phyloP scores from a whole-genome alignment of 2,329 filamentous ascomycete genomes.

The Allantophomopsis cytisporea region DNA sequence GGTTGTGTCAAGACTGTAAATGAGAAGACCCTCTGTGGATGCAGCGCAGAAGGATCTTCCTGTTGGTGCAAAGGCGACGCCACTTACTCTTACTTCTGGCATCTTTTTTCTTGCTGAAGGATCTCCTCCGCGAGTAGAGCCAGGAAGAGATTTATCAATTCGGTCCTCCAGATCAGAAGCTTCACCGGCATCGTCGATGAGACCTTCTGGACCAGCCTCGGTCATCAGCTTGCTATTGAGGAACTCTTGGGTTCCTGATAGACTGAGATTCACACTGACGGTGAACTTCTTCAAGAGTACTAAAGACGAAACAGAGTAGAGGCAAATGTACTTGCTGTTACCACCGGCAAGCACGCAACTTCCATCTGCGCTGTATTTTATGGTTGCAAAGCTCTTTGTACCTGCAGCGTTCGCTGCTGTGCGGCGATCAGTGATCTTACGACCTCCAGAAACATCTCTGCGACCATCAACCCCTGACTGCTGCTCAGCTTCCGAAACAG shows the following conservation, averaged over 20 bases:
- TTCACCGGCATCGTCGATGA: slow-evolving; percentile 82
- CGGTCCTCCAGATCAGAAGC: slow-evolving; percentile 81
- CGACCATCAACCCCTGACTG: slow-evolving; percentile 77
- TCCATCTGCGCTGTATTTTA: slow-evolving; percentile 86
- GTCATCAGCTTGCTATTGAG: slow-evolving; percentile 86
- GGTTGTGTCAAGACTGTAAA: slow-evolving; percentile 80
- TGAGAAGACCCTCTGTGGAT: slow-evolving; percentile 82
- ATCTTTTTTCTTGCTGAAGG: slow-evolving; percentile 63
- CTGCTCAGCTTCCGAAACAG: slow-evolving; percentile 75
- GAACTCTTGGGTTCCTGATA: slow-evolving; percentile 94
- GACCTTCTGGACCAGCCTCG: slow-evolving; percentile 70
- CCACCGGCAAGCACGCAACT: slow-evolving; percentile 81
- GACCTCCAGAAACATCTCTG: slow-evolving; percentile 83
- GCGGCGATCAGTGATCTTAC: slow-evolving; percentile 74
- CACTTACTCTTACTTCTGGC: slow-evolving; percentile 74
- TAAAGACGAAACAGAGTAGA: slow-evolving; percentile 90
- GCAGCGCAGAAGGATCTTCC: slow-evolving; percentile 88
- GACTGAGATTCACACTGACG: slow-evolving; percentile 86
- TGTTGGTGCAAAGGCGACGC: slow-evolving; percentile 77
- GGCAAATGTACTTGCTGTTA: slow-evolving; percentile 96
- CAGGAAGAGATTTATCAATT: slow-evolving; percentile 66
- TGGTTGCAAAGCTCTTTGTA: slow-evolving; percentile 79
- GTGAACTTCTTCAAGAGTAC: slow-evolving; percentile 91
- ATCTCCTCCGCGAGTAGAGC: slow-evolving; percentile 72
- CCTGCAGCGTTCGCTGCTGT: slow-evolving; percentile 84